These are phyloP conservation scores for Leccinum subspadiceum DNA, from an alignment of 1,284 basidiomycete genomes.

Conservation along the genomic window DNA sequence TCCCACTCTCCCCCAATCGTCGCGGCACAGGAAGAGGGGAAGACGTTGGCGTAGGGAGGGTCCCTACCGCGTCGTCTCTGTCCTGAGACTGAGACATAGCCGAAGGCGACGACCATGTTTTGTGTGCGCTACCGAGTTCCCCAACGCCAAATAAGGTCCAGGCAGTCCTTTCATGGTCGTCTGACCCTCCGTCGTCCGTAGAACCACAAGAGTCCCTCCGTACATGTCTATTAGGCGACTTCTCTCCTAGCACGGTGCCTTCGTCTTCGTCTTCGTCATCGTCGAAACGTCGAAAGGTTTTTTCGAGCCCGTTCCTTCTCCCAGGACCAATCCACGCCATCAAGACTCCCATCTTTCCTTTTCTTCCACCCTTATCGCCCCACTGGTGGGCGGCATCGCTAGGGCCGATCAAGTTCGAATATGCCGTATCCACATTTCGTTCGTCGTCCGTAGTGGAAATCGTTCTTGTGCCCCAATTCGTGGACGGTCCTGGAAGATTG, in stretches of 20 bases:
- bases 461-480: background rate
- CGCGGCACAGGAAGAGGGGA: slow-evolving; percentile 19
- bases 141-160: slow-evolving; percentile 46
- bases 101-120: slow-evolving; percentile 23
- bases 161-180: slow-evolving; percentile 49
- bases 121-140: slow-evolving; percentile 15
- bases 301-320: slow-evolving; percentile 27
- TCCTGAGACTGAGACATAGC: slow-evolving; percentile 9
- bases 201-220: slow-evolving; percentile 41
- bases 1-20: background rate
- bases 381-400: slow-evolving; percentile 47
- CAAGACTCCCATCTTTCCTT: slow-evolving; percentile 44
- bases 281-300: slow-evolving; percentile 16
- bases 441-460: background rate
- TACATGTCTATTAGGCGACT: slow-evolving; percentile 2
- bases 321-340: slow-evolving; percentile 40
- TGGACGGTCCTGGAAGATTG: slow-evolving; percentile 15
- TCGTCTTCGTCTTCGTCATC: background rate
- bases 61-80: background rate
- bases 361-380: slow-evolving; percentile 48
- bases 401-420: slow-evolving; percentile 61
- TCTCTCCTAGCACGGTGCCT: background rate
- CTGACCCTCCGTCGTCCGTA: slow-evolving; percentile 43
- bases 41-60: slow-evolving; percentile 28
- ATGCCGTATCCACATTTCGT: slow-evolving; percentile 43